These are phyloP conservation scores for Xylariaceae sp. DNA, from an alignment of 2,329 filamentous ascomycete genomes.

Conservation along the genomic window DNA sequence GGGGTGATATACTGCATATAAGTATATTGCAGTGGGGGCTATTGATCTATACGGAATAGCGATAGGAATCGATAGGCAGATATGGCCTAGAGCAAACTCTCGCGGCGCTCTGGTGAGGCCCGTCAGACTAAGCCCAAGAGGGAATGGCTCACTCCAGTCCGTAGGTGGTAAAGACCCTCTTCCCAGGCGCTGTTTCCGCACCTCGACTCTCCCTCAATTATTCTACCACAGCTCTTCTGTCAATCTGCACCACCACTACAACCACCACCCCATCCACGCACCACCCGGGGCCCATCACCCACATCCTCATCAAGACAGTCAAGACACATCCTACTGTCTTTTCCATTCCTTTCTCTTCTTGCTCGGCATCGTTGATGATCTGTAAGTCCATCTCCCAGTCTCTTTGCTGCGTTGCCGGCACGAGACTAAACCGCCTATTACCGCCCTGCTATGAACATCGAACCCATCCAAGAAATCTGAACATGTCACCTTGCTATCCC, in stretches of 20 bases:
- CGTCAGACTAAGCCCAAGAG: too few species aligned
- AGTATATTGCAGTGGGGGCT: too few species aligned
- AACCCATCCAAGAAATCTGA: conserved; percentile 27
- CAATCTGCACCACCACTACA: conserved; percentile 22
- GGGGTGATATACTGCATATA: too few species aligned
- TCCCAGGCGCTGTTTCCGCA: conserved; percentile 23
- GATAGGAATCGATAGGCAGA: too few species aligned
- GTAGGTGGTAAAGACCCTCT: too few species aligned
- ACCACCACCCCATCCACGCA: conserved; percentile 28
- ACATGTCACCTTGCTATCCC: conserved; percentile 29
- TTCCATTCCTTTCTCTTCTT: conserved; percentile 8
- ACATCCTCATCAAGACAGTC: conserved; percentile 11
- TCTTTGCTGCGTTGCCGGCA: conserved; percentile 19
- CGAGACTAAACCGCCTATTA: conserved; percentile 27
- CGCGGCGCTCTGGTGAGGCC: too few species aligned
- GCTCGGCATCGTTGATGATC: conserved; percentile 30
- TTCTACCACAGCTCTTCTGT: conserved; percentile 24
- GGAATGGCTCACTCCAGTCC: too few species aligned
- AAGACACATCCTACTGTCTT: conserved; percentile 15
- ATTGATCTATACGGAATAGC: too few species aligned
- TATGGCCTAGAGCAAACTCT: too few species aligned
- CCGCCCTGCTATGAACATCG: conserved; percentile 27
- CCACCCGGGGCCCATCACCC: conserved; percentile 26
- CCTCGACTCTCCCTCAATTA: conserved; percentile 31
- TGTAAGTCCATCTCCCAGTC: conserved; percentile 27